Percentiles rank a stretch among this genome's conserved stretches.
Evolutionary conservation across 139 green algal genomes (phyloP).

Genomic region (Pycnococcus provasolii): DNA sequence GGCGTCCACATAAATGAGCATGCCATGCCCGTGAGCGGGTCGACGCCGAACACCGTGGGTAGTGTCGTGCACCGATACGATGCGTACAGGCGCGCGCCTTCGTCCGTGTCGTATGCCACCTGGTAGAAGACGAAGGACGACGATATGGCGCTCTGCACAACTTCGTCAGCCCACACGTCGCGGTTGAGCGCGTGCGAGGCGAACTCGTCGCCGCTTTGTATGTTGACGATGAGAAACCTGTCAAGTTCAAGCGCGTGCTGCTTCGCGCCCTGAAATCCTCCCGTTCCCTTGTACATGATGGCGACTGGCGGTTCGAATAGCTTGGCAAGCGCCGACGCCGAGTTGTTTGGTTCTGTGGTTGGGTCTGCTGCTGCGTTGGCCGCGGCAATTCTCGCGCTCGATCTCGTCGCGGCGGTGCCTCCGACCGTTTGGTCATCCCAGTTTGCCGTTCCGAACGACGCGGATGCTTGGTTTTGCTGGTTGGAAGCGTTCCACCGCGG

Average conservation of each 20-base stretch:
- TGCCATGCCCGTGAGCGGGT: too few species aligned
- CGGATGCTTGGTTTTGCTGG: slow-evolving; percentile 35
- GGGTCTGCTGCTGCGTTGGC: neutral
- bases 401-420: neutral
- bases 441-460: slow-evolving; percentile 26
- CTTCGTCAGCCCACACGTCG: slow-evolving; percentile 59
- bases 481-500: neutral
- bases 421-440: neutral
- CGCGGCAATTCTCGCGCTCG: neutral
- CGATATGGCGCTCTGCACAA: slow-evolving; percentile 49
- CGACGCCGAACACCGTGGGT: too few species aligned
- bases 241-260: slow-evolving; percentile 15
- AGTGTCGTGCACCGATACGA: too few species aligned
- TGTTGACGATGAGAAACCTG: slow-evolving; percentile 61
- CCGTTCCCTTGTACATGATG: slow-evolving; percentile 42
- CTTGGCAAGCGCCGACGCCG: slow-evolving; percentile 1
- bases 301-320: slow-evolving; percentile 55
- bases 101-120: slow-evolving; percentile 17
- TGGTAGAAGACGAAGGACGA: slow-evolving; percentile 62
- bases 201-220: slow-evolving; percentile 63
- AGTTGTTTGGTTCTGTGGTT: too few species aligned
- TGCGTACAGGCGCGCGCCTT: too few species aligned
- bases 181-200: slow-evolving; percentile 62
- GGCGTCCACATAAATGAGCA: too few species aligned
- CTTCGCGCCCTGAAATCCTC: slow-evolving; percentile 37